phyloP scores from a whole-genome alignment of 257 asterid genomes.

The Plantago major region DNA sequence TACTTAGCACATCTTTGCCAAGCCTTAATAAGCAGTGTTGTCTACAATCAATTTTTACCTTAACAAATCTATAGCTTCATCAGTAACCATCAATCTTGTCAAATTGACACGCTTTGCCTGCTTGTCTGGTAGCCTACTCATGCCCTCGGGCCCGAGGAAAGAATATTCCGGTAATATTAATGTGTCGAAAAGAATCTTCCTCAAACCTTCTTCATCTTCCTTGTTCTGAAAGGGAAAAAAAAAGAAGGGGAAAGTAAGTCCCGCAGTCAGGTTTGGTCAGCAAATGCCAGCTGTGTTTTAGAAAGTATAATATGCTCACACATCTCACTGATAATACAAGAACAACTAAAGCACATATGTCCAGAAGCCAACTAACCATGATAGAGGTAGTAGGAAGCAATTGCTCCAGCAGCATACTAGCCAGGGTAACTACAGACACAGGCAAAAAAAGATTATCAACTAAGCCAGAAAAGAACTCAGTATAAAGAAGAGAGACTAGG shows the following conservation, averaged over 20 bases:
- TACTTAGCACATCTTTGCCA: constrained; percentile 6
- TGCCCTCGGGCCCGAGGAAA: constrained; percentile 46
- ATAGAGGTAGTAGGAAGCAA: constrained; percentile 42
- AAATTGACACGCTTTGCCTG: constrained; percentile 38
- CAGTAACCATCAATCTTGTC: constrained; percentile 48
- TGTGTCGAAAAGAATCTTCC: constrained; percentile 51
- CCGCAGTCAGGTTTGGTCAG: neutral
- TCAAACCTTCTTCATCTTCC: constrained; percentile 36
- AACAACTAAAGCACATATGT: too few species aligned
- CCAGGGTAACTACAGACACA: constrained; percentile 43
- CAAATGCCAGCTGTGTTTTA: too few species aligned
- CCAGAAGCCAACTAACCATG: constrained; percentile 40
- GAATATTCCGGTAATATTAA: constrained; percentile 55
- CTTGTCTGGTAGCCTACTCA: constrained; percentile 43
- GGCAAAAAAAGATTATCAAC: constrained; percentile 10
- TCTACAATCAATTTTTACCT: constrained; percentile 31
- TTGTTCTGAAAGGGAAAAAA: constrained; percentile 35
- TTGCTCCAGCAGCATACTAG: constrained; percentile 53
- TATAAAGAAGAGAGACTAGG: too few species aligned
- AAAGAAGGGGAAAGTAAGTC: constrained; percentile 2
- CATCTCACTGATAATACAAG: too few species aligned
- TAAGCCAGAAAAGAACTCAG: neutral
- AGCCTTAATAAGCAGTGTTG: neutral
- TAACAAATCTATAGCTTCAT: constrained; percentile 48
- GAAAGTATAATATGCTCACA: too few species aligned